Base-by-base conservation (phyloP, 495 filamentous ascomycete species). In the Sabuloglossum arenarium region DNA sequence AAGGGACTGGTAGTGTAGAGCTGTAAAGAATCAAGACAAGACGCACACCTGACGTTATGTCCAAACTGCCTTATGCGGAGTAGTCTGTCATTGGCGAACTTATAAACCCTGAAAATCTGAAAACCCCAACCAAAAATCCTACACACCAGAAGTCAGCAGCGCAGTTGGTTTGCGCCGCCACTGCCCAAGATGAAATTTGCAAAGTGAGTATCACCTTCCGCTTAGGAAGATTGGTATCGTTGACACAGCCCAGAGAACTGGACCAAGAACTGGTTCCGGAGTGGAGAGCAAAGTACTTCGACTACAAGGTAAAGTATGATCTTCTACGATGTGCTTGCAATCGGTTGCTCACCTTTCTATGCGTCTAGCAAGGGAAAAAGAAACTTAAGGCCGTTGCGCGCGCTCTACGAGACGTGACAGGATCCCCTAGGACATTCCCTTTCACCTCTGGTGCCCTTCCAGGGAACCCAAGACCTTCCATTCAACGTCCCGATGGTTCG, bases 201-300 rank as follows among this genome's bases (percentile, higher is more conserved):
- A 60, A 66, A 66, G 64, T 66, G 54, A 12, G 61, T 37, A 24
- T 25, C 28, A 23, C 28, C 28, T 42, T 32, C 50, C 47, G 25
- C 37, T 39, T n/a, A 25, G 34, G 43, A 58, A 3, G 45, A 47
- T n/a, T 3, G n/a, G 9, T n/a, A 9, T 47, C 24, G 45, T n/a
- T 47, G 6, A 24, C n/a, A 9, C 19, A 6, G 6, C 30, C 55
- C 56, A 82, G 79, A 68, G 86, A 93, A 71, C 73, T 95, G 56
- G 88, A 95, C 53, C 79, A 81, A 65, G 84, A 91, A 57, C 77
- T 85, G 27, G 86, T 94, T 59, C 86, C 88, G 71, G 88, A 95
- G 75, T 95, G 88, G 88, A 78, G 83, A 61, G 79, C 77, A 60
- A 93, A 94, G 67, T 95, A 94, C 68, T 74, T 95, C 57, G 79